A percentile compares a stretch with the other conserved stretches of the same genome.
Conservation (phyloP, 1,284 basidiomycete species). For the Tilletia walkeri region DNA sequence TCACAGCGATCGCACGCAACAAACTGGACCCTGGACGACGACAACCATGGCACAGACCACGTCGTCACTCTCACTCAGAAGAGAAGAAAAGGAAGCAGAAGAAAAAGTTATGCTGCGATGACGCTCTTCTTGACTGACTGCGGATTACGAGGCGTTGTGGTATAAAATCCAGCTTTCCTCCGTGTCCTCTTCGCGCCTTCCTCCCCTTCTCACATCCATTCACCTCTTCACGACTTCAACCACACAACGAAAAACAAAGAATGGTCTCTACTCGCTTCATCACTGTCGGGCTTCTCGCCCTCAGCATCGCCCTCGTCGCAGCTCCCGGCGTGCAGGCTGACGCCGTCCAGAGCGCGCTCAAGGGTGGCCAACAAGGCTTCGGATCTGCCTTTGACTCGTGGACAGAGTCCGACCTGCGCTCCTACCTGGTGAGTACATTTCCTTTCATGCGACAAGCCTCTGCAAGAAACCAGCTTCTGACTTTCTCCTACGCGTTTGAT, state of each 20-base stretch:
- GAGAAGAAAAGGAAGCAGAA: too few species aligned
- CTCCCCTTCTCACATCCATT: too few species aligned
- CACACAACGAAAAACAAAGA: neutral
- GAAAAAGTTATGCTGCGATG: too few species aligned
- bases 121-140: too few species aligned
- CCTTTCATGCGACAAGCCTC: neutral
- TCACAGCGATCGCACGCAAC: too few species aligned
- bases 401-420: conserved; percentile 48
- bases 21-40: too few species aligned
- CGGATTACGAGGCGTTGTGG: too few species aligned
- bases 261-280: conserved; percentile 48
- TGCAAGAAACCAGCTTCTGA: neutral
- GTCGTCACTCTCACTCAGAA: neutral
- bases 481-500: neutral
- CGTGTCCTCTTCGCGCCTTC: too few species aligned
- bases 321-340: conserved; percentile 39
- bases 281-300: conserved; percentile 40
- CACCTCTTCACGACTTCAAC: neutral
- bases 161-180: too few species aligned
- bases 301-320: conserved; percentile 42
- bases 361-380: conserved; percentile 41
- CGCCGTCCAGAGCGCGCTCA: conserved; percentile 41
- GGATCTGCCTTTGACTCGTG: conserved; percentile 48
- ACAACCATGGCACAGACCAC: too few species aligned
- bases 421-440: conserved; percentile 33